Base-by-base conservation (phyloP, 78 protist species). In the Parvularia atlantis region DNA sequence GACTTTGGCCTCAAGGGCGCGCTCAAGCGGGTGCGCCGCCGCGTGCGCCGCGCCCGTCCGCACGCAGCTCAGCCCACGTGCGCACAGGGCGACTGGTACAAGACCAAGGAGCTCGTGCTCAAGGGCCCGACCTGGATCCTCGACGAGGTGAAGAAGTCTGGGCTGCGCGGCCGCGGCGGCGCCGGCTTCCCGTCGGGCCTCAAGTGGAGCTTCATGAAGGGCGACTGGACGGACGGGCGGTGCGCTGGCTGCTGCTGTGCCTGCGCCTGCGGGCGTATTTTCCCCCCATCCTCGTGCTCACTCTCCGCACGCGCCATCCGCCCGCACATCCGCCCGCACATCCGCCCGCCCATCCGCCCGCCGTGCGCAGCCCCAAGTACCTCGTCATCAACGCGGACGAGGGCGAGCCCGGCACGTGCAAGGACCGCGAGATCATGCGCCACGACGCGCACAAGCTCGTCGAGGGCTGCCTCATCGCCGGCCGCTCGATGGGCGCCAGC, bases 341-440 rank as follows among this genome's bases (percentile, higher is more conserved):
- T n/a, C n/a, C n/a, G n/a, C n/a, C n/a, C n/a, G n/a, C n/a, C n/a
- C n/a, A n/a, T n/a, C n/a, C n/a, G n/a, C n/a, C n/a, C n/a, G n/a
- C n/a, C n/a, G n/a, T n/a, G n/a, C 7, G 28, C 22, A 40, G 82
- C 13, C 97, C 95, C 41, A 87, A 87, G 68, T 97, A 95, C 75
- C 83, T 96, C 31, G 98, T 97, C 19, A 85, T 97, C 71, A 97
- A 97, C 67, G 99, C 98, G 2, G 99, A 97, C 65, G 99, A 97
- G 74, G 93, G 96, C 37, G 99, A 95, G 76, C 99, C 99, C 0
- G 98, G 99, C 40, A 95, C 99, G 0, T 97, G 98, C 88, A 97
- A 97, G 71, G 99, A 97, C 76, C 66, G 99, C 19, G 98, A 97
- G 63, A 97, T 97, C 54, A 92, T 97, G 95, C 83, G 98, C 52